Evolutionary conservation across 768 basidiomycete species (phyloP), one percentile per base, ranked within the genome.

Genomic region (Leccinum subgranulosum): DNA sequence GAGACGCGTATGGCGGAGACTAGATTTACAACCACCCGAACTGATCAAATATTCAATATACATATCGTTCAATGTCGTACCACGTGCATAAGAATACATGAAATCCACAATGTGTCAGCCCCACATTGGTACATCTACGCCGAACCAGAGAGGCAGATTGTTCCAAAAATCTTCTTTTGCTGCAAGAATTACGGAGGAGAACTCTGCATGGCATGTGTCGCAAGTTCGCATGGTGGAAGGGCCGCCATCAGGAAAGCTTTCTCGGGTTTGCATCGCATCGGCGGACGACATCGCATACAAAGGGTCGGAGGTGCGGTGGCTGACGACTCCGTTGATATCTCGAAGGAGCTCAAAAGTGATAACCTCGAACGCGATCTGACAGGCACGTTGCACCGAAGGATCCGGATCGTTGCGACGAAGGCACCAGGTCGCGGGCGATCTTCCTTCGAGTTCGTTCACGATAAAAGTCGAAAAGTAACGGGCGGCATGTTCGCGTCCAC

Each of bases 391-490:
- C 31, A 72, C 73, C 31, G 75, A 59, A 3, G 75, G 70, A 60
- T 82, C 77, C 9, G 73, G 55, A 36, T 84, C 80, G 64, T 76
- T 74, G n/a, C 74, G 74, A 64, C 82, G 74, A 11, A 80, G 60
- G 66, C 88, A 89, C 58, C 66, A 66, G 9, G 66, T 39, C 14
- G 82, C 80, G 17, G 84, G 75, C 36, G 77, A 69, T 58, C 89
- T 77, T 49, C 84, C 84, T 74, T 90, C 88, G 21, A 90, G 78
- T 59, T 89, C 81, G 64, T 84, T 85, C 53, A 86, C 84, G 64
- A 91, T 81, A 68, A 91, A 91, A 9, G 85, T 86, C 11, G 88
- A 89, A 53, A 91, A 81, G 71, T 83, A 90, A 45, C 88, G 84
- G 10, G 86, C 84, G 11, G 82, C 80, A 53, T 86, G 81, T 73